Evolutionary conservation across 2,329 filamentous ascomycete genomes (phyloP).

Genomic region (Trichophyton rubrum): DNA sequence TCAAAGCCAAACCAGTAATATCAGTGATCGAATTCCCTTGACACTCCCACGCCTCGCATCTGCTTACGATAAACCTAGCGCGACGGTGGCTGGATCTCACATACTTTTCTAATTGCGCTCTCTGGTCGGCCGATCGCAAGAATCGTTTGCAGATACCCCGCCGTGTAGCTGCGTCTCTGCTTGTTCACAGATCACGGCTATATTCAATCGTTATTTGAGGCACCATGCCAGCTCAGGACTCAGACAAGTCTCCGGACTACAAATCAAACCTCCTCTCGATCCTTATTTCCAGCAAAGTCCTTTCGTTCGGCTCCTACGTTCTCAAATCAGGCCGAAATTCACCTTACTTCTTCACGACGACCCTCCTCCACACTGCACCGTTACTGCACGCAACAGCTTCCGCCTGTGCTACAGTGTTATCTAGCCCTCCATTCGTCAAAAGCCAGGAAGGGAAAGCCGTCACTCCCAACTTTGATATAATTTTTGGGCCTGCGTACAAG

Average conservation of each 20-base stretch:
- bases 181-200: neutral
- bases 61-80: neutral
- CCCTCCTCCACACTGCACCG: conserved; percentile 70
- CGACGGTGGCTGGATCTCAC: neutral
- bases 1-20: neutral
- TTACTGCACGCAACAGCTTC: conserved; percentile 65
- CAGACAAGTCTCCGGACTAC: conserved; percentile 15
- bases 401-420: conserved; percentile 56
- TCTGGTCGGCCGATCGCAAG: neutral
- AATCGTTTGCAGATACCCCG: neutral
- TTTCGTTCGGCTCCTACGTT: conserved; percentile 41
- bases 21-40: neutral
- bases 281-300: conserved; percentile 29
- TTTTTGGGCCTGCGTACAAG: conserved; percentile 95
- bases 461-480: conserved; percentile 57
- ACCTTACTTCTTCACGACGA: conserved; percentile 97
- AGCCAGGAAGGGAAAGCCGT: conserved; percentile 22
- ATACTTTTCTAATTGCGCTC: neutral
- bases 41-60: neutral
- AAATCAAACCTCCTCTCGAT: conserved; percentile 28
- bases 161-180: neutral
- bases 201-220: neutral
- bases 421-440: conserved; percentile 18
- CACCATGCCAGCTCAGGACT: conserved; percentile 1
- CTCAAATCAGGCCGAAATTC: conserved; percentile 84